These are phyloP conservation scores for Suillus spraguei DNA, from an alignment of 768 basidiomycete species.

Conservation along the genomic window DNA sequence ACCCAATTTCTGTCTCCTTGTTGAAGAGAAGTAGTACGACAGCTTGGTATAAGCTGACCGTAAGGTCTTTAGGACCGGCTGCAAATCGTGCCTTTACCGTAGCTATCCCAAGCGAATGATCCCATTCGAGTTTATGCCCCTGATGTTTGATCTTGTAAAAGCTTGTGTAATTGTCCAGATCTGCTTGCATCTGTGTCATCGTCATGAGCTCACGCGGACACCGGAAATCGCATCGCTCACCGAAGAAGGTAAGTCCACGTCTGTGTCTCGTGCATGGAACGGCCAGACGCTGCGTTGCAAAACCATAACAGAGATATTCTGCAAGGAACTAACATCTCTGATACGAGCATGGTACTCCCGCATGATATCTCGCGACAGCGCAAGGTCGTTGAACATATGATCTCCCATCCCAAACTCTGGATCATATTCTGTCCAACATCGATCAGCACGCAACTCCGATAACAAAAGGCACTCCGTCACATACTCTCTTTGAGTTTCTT, in stretches of 20 bases:
- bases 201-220: conserved; percentile 13
- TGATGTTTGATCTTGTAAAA: conserved; percentile 85
- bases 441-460: conserved; percentile 20
- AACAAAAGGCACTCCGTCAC: conserved; percentile 36
- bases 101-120: conserved; percentile 84
- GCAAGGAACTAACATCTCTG: conserved; percentile 37
- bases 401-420: conserved; percentile 94
- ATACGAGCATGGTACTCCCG: conserved; percentile 59
- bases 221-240: conserved; percentile 37
- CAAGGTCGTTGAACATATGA: conserved; percentile 93
- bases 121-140: conserved; percentile 79
- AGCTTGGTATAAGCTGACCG: conserved; percentile 89
- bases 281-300: conserved; percentile 93
- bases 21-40: conserved; percentile 89
- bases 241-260: conserved; percentile 52
- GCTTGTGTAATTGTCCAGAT: conserved; percentile 58
- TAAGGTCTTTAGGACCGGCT: conserved; percentile 77
- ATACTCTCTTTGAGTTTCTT: conserved; percentile 80
- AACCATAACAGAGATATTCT: conserved; percentile 73
- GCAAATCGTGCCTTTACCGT: conserved; percentile 73
- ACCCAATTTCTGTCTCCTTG: conserved; percentile 57
- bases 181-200: conserved; percentile 64
- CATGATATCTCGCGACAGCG: conserved; percentile 75
- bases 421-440: conserved; percentile 71
- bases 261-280: conserved; percentile 55